These are phyloP conservation scores for Penicillium italicum DNA, from an alignment of 2,329 filamentous ascomycete genomes.

Conservation along the genomic window DNA sequence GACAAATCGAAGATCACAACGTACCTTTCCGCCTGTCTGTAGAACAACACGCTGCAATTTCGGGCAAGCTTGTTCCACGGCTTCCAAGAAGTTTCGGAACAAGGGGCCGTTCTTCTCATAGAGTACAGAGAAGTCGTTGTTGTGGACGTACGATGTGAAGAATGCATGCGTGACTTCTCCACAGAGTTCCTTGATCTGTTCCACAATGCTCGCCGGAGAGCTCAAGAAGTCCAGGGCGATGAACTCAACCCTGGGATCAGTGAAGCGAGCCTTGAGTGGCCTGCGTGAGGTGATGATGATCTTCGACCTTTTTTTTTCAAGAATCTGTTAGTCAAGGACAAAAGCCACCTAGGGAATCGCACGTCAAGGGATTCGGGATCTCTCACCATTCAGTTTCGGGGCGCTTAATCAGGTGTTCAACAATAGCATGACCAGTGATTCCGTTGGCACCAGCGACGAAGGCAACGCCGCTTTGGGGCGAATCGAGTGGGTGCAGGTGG, in stretches of 20 bases:
- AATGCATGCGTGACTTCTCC: neutral
- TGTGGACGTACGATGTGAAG: neutral
- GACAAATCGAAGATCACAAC: neutral
- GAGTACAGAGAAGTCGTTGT: neutral
- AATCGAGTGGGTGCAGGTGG: neutral
- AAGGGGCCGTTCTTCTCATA: neutral
- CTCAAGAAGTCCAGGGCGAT: neutral
- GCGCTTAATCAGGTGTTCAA: neutral
- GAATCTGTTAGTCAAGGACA: neutral
- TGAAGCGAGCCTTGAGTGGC: neutral
- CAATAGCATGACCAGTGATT: neutral
- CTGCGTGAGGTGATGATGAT: neutral
- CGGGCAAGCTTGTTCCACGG: neutral
- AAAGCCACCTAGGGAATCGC: neutral
- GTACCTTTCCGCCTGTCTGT: neutral
- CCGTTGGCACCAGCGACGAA: neutral
- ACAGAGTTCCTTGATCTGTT: neutral
- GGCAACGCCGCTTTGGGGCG: neutral
- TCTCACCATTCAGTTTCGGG: neutral
- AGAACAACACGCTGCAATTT: neutral
- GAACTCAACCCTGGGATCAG: neutral
- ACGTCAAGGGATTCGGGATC: neutral
- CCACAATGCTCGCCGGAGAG: neutral
- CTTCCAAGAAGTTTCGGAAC: neutral
- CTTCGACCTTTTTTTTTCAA: neutral